These are phyloP conservation scores for Artemisia annua DNA, from an alignment of 129 eudicot species.

Conservation along the genomic window DNA sequence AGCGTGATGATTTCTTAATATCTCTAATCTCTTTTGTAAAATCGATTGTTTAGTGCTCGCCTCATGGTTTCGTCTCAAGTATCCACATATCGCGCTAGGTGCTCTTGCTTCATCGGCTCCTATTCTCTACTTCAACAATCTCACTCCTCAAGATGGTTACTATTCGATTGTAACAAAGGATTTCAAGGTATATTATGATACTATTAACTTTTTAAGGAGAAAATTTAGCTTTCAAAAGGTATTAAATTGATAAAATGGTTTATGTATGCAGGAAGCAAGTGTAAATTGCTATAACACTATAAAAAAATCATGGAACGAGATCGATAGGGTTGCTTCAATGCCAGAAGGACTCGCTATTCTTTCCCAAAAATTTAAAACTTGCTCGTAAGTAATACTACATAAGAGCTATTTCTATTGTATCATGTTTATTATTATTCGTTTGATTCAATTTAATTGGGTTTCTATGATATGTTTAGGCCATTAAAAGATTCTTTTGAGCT, in stretches of 20 bases:
- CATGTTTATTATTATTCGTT: not conserved
- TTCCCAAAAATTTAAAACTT: conserved; percentile 51
- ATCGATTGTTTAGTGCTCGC: conserved; percentile 62
- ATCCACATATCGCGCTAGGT: conserved; percentile 79
- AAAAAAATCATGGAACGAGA: conserved; percentile 62
- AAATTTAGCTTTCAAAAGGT: not conserved
- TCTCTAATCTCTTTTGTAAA: not conserved
- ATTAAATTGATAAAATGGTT: not conserved
- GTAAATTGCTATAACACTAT: conserved; percentile 59
- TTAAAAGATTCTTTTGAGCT: conserved; percentile 38
- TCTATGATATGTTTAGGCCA: conserved; percentile 31
- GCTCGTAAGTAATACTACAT: conserved; percentile 45
- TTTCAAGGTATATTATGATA: conserved; percentile 41
- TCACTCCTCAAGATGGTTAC: conserved; percentile 60
- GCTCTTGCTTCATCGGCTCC: conserved; percentile 93
- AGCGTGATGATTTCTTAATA: not conserved
- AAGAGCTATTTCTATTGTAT: not conserved
- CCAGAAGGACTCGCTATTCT: conserved; percentile 64
- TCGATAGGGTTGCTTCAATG: conserved; percentile 51
- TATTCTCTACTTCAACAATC: conserved; percentile 57
- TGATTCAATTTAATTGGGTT: not conserved
- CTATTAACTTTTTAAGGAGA: not conserved
- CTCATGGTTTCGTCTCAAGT: conserved; percentile 82
- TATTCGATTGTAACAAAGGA: conserved; percentile 55
- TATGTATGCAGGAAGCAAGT: conserved; percentile 51